Evolutionary conservation across 2,329 filamentous ascomycete genomes (phyloP), one percentile per base, ranked within the genome.

Genomic region (Stylonectria norvegica): DNA sequence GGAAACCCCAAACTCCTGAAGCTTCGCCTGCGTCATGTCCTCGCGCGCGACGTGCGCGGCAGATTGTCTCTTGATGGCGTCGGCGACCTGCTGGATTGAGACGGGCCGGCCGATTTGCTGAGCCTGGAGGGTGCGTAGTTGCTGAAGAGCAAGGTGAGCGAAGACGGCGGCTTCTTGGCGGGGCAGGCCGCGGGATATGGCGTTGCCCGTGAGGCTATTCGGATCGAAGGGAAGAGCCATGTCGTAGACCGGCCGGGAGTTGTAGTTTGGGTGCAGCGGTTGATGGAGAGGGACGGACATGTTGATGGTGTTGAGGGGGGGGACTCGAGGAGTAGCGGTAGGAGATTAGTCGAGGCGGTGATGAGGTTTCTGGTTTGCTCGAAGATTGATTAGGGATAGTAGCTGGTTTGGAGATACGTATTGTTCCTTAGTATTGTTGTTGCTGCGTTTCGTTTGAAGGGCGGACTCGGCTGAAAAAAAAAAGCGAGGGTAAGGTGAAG

Each of bases 31-130:
- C 19, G 50, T 51, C 12, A 41, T 40, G 20, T 25, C 30, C 27
- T 42, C 18, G 8, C 50, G 45, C 11, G 29, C 16, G 1, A 44
- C 36, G 23, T 59, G 53, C 4, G 42, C 39, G 3, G 33, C 30
- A 25, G 51, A 49, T 25, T 53, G 41, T 11, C 48, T 33, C 32
- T 47, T 49, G 38, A 60, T 52, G 9, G 49, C 49, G 17, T 50
- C 42, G 14, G 47, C 48, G 9, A 59, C 35, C 22, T 53, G 38
- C 9, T 43, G 31, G 11, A 43, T 33, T 11, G 52, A 47, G 4
- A 53, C 40, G 8, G 48, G 42, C 38, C 42, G 19, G 4, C 34
- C 39, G 8, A 32, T 20, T 4, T n/a, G 34, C 15, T 39, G 25
- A 20, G 28, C 16, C 20, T 48, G 33, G 17, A 52, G 38, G 20